A percentile compares a stretch with the other conserved stretches of the same genome.
phyloP scores from a whole-genome alignment of 2,329 filamentous ascomycete genomes.

The Endocalyx cinctus region DNA sequence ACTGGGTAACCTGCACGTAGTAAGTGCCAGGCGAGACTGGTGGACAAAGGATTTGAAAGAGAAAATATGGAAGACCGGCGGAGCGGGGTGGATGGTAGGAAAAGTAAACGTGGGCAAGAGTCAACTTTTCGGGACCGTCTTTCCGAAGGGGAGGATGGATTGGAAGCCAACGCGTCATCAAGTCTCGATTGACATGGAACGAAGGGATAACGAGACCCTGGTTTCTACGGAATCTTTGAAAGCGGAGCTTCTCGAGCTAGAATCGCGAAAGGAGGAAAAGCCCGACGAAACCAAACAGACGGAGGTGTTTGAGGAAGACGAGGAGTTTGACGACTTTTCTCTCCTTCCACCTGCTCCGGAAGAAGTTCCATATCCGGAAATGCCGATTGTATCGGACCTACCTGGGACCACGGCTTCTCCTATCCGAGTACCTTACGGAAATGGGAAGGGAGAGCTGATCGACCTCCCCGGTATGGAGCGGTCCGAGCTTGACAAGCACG shows the following conservation, averaged over 20 bases:
- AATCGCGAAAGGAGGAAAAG: not conserved
- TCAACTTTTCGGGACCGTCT: constrained; percentile 80
- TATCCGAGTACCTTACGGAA: constrained; percentile 86
- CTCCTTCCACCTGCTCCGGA: constrained; percentile 73
- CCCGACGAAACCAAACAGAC: too few species aligned
- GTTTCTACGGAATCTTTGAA: too few species aligned
- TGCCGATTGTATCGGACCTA: constrained; percentile 81
- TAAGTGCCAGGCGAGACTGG: constrained; percentile 83
- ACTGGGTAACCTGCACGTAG: constrained; percentile 81
- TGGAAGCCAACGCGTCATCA: constrained; percentile 31
- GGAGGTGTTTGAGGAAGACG: constrained; percentile 23
- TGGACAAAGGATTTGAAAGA: constrained; percentile 86
- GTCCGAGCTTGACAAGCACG: constrained; percentile 65
- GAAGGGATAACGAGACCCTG: not conserved
- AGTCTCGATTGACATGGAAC: constrained; percentile 29
- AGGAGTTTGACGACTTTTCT: constrained; percentile 35
- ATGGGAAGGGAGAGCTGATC: constrained; percentile 82
- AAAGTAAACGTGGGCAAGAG: constrained; percentile 98
- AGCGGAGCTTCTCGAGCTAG: not conserved
- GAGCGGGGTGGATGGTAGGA: constrained; percentile 93
- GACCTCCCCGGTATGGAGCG: constrained; percentile 84
- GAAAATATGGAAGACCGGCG: constrained; percentile 77
- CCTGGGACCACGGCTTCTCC: constrained; percentile 94
- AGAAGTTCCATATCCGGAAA: constrained; percentile 72
- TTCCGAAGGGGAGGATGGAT: constrained; percentile 66